phyloP scores from a whole-genome alignment of 306 rosid species.

The Vigna angularis region DNA sequence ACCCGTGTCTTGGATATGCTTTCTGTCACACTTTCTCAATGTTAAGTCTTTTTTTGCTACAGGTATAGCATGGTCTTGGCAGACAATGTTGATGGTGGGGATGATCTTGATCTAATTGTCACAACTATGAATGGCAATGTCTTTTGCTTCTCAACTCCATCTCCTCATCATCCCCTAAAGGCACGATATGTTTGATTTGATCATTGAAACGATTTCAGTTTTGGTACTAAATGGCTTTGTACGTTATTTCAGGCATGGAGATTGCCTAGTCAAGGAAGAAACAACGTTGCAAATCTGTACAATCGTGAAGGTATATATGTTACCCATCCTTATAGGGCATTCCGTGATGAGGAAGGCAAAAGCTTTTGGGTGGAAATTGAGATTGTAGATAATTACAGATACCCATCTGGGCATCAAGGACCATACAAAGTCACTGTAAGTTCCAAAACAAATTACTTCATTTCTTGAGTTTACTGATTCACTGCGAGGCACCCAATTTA shows the following conservation, averaged over 20 bases:
- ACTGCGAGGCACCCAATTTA: background rate
- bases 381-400: constrained; percentile 81
- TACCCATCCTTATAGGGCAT: constrained; percentile 86
- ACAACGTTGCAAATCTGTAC: constrained; percentile 68
- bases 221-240: constrained; percentile 33
- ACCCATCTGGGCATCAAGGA: constrained; percentile 89
- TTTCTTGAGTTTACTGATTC: constrained; percentile 15
- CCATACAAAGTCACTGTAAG: constrained; percentile 93
- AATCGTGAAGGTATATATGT: constrained; percentile 85
- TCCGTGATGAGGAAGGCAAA: constrained; percentile 99
- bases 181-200: constrained; percentile 54
- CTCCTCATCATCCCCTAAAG: constrained; percentile 95
- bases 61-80: constrained; percentile 99
- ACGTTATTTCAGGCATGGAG: constrained; percentile 80
- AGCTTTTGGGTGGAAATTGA: constrained; percentile 90
- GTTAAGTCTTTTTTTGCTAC: constrained; percentile 45
- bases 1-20: constrained; percentile 28
- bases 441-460: constrained; percentile 2
- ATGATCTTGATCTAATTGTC: constrained; percentile 95
- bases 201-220: constrained; percentile 27
- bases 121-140: constrained; percentile 98
- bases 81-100: constrained; percentile 99
- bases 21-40: constrained; percentile 33
- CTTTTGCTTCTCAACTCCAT: constrained; percentile 94
- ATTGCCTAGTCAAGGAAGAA: constrained; percentile 82